Evolutionary conservation across 164 flowering plant species (phyloP).

Genomic region (Dillenia turbinata): DNA sequence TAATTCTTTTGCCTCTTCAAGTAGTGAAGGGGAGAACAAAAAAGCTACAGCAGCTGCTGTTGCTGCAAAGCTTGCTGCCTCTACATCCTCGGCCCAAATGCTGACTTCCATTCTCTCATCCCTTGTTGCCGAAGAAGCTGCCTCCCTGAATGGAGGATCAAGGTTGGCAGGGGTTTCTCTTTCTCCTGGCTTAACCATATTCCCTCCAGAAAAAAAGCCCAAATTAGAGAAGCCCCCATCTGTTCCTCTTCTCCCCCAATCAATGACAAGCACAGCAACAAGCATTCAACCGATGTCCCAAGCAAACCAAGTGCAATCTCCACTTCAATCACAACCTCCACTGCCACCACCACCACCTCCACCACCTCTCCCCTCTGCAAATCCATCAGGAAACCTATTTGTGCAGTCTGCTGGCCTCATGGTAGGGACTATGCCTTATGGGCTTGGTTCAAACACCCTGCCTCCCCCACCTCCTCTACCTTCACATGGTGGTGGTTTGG

Average conservation of each 20-base stretch:
- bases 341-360: slow-evolving; percentile 29
- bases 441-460: slow-evolving; percentile 35
- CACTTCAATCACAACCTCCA: slow-evolving; percentile 28
- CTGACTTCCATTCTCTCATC: slow-evolving; percentile 67
- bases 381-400: slow-evolving; percentile 33
- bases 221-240: slow-evolving; percentile 55
- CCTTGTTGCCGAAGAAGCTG: slow-evolving; percentile 75
- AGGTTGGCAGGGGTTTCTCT: slow-evolving; percentile 23
- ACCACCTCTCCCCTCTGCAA: slow-evolving; percentile 25
- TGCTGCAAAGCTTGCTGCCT: slow-evolving; percentile 77
- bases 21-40: slow-evolving; percentile 46
- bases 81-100: slow-evolving; percentile 78
- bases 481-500: slow-evolving; percentile 35
- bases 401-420: slow-evolving; percentile 46
- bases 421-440: slow-evolving; percentile 50
- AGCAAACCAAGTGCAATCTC: slow-evolving; percentile 30
- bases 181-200: slow-evolving; percentile 22
- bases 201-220: slow-evolving; percentile 47
- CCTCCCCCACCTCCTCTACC: slow-evolving; percentile 71
- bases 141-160: slow-evolving; percentile 35
- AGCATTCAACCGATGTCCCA: slow-evolving; percentile 31
- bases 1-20: slow-evolving; percentile 33
- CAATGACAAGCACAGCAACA: slow-evolving; percentile 12
- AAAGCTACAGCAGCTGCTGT: slow-evolving; percentile 74
- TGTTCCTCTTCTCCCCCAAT: slow-evolving; percentile 21